phyloP scores from a whole-genome alignment of 78 protist genomes.

The Capsaspora owczarzaki region DNA sequence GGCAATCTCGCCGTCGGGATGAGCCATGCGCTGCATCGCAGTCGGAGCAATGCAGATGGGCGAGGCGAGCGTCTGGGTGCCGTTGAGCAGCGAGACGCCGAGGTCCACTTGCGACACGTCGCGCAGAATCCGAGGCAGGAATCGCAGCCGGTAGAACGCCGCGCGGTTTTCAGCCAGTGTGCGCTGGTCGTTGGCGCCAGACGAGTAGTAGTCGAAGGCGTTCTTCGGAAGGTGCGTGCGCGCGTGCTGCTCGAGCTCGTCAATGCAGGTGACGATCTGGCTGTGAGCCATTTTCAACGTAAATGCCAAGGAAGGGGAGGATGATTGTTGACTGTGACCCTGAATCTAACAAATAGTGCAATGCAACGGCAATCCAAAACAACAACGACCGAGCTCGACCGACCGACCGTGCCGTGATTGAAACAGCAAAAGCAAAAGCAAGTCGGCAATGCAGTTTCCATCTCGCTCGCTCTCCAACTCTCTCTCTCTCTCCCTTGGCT shows the following conservation, averaged over 20 bases:
- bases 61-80: not conserved
- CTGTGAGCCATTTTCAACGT: too few species aligned
- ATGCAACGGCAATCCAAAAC: too few species aligned
- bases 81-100: constrained; percentile 12
- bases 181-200: constrained; percentile 19
- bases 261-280: too few species aligned
- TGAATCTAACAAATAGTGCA: too few species aligned
- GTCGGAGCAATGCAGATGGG: constrained; percentile 29
- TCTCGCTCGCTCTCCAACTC: too few species aligned
- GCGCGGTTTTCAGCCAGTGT: constrained; percentile 16
- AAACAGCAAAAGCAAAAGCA: too few species aligned
- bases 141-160: constrained; percentile 4
- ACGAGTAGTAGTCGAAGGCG: constrained; percentile 26
- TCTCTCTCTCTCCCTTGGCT: too few species aligned
- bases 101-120: constrained; percentile 10
- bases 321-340: too few species aligned
- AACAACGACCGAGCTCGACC: too few species aligned
- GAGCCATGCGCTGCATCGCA: constrained; percentile 34
- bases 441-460: too few species aligned
- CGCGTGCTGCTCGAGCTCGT: not conserved
- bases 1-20: constrained; percentile 26
- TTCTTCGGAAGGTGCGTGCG: not conserved
- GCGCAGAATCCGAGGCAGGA: constrained; percentile 24
- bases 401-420: too few species aligned
- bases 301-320: too few species aligned